Evolutionary conservation across 2,329 filamentous ascomycete genomes (phyloP), one percentile per base, ranked within the genome.

Genomic region (Aspergillus vadensis): DNA sequence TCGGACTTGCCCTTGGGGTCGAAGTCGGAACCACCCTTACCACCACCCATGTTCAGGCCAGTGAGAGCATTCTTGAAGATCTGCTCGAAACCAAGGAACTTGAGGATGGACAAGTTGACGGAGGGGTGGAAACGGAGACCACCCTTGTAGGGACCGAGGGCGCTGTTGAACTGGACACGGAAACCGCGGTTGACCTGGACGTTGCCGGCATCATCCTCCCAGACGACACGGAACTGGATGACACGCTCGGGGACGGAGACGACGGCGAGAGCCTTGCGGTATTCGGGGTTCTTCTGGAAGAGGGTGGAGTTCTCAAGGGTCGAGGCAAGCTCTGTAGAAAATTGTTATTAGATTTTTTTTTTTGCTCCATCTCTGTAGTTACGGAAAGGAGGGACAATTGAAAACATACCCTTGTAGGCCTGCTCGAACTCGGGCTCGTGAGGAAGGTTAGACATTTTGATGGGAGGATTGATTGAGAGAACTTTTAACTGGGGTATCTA

Each of bases 51-150:
- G 83, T 87, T 91, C 74, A 96, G 82, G 75, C 95, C 95, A 64
- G 95, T 98, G 70, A 98, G 83, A 69, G 95, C 95, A 91, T 98
- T 98, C 87, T 98, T 98, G 86, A 98, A 98, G 82, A 94, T 96
- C 83, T 98, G 95, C 88, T 99, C 95, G 74, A 98, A 98, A 68
- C 94, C 95, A 75, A 99, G 86, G 83, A 98, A 98, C 85, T 99
- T 99, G 73, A 99, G 87, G 74, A 86, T 83, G 59, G 82, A 86
- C 57, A 89, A 82, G 77, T 89, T 83, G 58, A 82, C 80, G 36
- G 73, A 69, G 64, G 94, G 95, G 80, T 99, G 95, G 80, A 99
- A 92, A 70, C 95, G 86, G 70, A 98, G 88, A 77, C 95, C 95
- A 68, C 95, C 95, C 87, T 98, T 98, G 89, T 97, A 98, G 56